Base-by-base conservation (phyloP, 495 filamentous ascomycete species). In the Lichenothelia convexa region DNA sequence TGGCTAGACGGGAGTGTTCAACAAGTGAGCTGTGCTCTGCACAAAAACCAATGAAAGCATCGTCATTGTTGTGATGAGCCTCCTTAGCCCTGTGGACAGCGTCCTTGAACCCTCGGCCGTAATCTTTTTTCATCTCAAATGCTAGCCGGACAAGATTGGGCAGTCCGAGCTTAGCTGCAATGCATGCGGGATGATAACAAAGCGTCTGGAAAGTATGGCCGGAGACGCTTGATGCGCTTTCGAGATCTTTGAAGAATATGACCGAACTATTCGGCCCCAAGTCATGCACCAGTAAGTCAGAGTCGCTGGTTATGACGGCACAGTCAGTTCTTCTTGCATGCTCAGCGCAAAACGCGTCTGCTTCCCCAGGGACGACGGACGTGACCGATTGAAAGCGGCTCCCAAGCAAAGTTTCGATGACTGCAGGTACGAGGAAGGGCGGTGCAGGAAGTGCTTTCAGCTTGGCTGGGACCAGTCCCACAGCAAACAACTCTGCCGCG, bases 261-360 rank as follows among this genome's bases (percentile, higher is more conserved):
- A 82, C 70, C 4, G 58, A 54, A 2, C 76, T 71, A 15, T 61
- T 27, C 0, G 44, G 18, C 2, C 75, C 78, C 3, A 81, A 58
- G 32, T 80, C 64, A 45, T 80, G 64, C 0, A 81, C 60, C 16
- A 83, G 57, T n/a, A 84, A 59, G 45, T 86, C 80, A 0, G 80
- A 84, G 45, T 86, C 80, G 18, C 63, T 67, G 5, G 78, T 81
- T 8, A 86, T 45, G 18, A 81, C 50, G 3, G 59, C 55, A 4
- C 49, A 49, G 3, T 65, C 69, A 32, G 62, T 53, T 2, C 51
- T 32, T n/a, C 52, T 60, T n/a, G 70, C 53, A 31, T 67, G 54
- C 21, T 56, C 44, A 8, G 73, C 78, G 55, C 79, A 84, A 45
- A 67, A 76, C 4, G 54, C 47, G 45, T 86, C 78, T 15, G 80